A percentile compares a stretch with the other conserved stretches of the same genome.
These are phyloP conservation scores for Haplosporangium sp. DNA, from an alignment of 371 early-diverging fungal genomes.

Conservation along the genomic window DNA sequence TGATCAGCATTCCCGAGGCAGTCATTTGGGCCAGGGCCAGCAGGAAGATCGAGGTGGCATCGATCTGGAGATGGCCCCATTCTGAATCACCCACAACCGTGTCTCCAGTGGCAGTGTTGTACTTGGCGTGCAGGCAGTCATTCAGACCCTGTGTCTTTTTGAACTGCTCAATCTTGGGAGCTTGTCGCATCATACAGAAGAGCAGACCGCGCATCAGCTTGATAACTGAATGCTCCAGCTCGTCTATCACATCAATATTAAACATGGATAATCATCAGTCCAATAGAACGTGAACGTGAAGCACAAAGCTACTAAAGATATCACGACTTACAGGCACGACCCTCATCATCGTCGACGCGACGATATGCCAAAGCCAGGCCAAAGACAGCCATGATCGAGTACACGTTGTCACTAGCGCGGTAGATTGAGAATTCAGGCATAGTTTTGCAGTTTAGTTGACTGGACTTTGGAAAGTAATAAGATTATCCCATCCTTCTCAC, in stretches of 20 bases:
- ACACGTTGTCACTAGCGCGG: slow-evolving; percentile 84
- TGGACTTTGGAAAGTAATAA: not conserved
- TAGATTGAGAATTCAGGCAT: not conserved
- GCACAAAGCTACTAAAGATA: not conserved
- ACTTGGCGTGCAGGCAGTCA: slow-evolving; percentile 90
- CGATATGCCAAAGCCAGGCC: slow-evolving; percentile 89
- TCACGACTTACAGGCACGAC: slow-evolving; percentile 76
- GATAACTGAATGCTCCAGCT: slow-evolving; percentile 86
- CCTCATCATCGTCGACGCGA: slow-evolving; percentile 84
- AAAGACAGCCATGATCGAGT: slow-evolving; percentile 91
- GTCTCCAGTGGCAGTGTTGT: slow-evolving; percentile 85
- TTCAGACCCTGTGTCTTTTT: slow-evolving; percentile 78
- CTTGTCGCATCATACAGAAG: slow-evolving; percentile 91
- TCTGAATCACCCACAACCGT: slow-evolving; percentile 89
- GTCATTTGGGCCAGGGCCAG: slow-evolving; percentile 90
- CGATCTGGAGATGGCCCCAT: slow-evolving; percentile 88
- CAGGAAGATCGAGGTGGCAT: slow-evolving; percentile 88
- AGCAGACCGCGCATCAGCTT: slow-evolving; percentile 89
- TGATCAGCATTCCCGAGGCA: slow-evolving; percentile 78
- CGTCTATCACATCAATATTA: slow-evolving; percentile 62
- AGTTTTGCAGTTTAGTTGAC: not conserved
- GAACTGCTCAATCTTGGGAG: slow-evolving; percentile 84
- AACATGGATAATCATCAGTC: not conserved
- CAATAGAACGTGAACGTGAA: not conserved
- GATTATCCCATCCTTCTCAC: slow-evolving; percentile 1